These are phyloP conservation scores for Cryptococcus jaspeensis DNA, from an alignment of 1,284 basidiomycete genomes.

Conservation along the genomic window DNA sequence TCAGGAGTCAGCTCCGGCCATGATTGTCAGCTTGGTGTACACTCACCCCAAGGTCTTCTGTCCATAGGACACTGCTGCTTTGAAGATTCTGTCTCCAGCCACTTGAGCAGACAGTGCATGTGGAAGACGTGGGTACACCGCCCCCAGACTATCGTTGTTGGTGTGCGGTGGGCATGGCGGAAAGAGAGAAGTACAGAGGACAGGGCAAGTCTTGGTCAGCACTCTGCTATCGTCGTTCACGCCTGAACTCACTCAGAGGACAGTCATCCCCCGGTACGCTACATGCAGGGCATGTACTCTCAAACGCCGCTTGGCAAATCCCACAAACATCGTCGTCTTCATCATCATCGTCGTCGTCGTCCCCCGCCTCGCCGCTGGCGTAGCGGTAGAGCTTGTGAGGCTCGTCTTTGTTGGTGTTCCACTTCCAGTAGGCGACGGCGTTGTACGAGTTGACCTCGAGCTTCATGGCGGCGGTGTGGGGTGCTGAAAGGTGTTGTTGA, in stretches of 20 bases:
- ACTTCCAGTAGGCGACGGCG: slow-evolving; percentile 51
- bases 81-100: slow-evolving; percentile 80
- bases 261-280: slow-evolving; percentile 96
- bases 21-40: slow-evolving; percentile 20
- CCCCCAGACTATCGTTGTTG: slow-evolving; percentile 70
- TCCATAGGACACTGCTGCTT: slow-evolving; percentile 96
- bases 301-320: slow-evolving; percentile 86
- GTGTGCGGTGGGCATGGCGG: too few species aligned
- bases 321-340: slow-evolving; percentile 87
- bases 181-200: too few species aligned
- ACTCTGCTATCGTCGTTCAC: not conserved
- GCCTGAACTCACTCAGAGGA: slow-evolving; percentile 71
- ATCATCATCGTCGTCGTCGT: slow-evolving; percentile 61
- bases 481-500: not conserved
- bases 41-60: slow-evolving; percentile 82
- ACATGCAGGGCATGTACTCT: slow-evolving; percentile 88
- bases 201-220: not conserved
- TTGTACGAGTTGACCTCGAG: slow-evolving; percentile 44
- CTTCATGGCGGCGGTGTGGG: slow-evolving; percentile 35
- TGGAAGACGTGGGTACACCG: slow-evolving; percentile 93
- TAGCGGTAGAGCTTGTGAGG: slow-evolving; percentile 43
- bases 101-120: slow-evolving; percentile 92
- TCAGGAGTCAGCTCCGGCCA: slow-evolving; percentile 13
- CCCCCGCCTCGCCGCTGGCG: slow-evolving; percentile 18
- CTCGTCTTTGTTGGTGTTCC: slow-evolving; percentile 44